These are phyloP conservation scores for Cladosporium sp. DNA, from an alignment of 2,329 filamentous ascomycete genomes.

Conservation along the genomic window DNA sequence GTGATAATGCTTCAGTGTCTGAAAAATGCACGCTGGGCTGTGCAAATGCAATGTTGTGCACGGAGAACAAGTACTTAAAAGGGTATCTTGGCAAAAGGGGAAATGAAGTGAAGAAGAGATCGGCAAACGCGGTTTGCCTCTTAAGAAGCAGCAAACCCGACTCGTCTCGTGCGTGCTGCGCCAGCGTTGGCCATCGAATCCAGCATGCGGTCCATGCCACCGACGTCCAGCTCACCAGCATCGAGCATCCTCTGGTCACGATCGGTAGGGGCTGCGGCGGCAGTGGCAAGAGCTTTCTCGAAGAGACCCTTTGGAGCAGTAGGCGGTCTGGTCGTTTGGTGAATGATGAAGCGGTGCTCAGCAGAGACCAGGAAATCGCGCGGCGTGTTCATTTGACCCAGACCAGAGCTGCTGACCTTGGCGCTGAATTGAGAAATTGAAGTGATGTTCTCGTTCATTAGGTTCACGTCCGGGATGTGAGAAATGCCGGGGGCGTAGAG, in stretches of 20 bases:
- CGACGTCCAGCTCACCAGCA: conserved; percentile 43
- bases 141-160: conserved; percentile 30
- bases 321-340: conserved; percentile 31
- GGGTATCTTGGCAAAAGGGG: conserved; percentile 8
- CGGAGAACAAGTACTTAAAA: background rate
- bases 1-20: too few species aligned
- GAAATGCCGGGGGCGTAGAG: conserved; percentile 38
- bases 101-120: background rate
- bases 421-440: conserved; percentile 42
- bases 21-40: background rate
- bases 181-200: conserved; percentile 30
- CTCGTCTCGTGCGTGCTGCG: conserved; percentile 30
- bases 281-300: conserved; percentile 26
- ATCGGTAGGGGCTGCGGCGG: conserved; percentile 11
- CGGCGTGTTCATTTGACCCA: conserved; percentile 41
- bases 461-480: conserved; percentile 38
- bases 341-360: conserved; percentile 43
- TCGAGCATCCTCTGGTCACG: conserved; percentile 42
- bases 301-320: conserved; percentile 26
- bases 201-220: conserved; percentile 46
- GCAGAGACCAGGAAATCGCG: conserved; percentile 41
- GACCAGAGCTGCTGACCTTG: conserved; percentile 24
- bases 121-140: background rate
- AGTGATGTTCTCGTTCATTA: conserved; percentile 41
- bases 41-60: background rate